phyloP scores from a whole-genome alignment of 768 basidiomycete species.

The Termitomyces sp. region DNA sequence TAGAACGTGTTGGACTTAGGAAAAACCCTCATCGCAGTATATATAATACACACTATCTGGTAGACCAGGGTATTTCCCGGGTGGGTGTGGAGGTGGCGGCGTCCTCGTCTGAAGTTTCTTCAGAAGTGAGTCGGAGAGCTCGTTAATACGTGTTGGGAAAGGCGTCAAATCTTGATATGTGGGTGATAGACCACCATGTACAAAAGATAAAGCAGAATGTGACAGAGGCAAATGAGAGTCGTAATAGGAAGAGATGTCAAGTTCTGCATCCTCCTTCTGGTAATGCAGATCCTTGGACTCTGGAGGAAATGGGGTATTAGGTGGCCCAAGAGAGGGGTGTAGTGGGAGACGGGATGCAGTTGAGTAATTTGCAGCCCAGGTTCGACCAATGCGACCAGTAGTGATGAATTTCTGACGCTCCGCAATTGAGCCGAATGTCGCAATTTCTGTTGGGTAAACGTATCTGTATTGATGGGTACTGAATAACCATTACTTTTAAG shows the following conservation, averaged over 20 bases:
- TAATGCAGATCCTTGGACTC: conserved; percentile 12
- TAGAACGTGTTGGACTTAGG: conserved; percentile 18
- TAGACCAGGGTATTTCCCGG: conserved; percentile 64
- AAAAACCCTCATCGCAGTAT: conserved; percentile 5
- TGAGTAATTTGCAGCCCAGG: conserved; percentile 86
- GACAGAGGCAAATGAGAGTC: conserved; percentile 46
- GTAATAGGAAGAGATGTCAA: conserved; percentile 14
- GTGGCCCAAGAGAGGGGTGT: conserved; percentile 61
- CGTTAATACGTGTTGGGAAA: conserved; percentile 82
- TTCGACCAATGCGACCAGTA: conserved; percentile 68
- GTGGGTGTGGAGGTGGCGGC: conserved; percentile 79
- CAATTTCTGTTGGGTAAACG: conserved; percentile 75
- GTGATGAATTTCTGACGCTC: conserved; percentile 70
- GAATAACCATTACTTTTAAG: not conserved
- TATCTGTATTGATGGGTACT: conserved; percentile 44
- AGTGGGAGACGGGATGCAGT: conserved; percentile 77
- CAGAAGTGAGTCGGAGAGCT: conserved; percentile 63
- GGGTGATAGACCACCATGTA: conserved; percentile 87
- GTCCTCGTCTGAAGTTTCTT: conserved; percentile 57
- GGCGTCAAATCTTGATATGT: conserved; percentile 70
- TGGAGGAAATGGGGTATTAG: conserved; percentile 57
- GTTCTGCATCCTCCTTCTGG: not conserved
- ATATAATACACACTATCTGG: conserved; percentile 37
- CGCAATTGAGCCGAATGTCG: conserved; percentile 70
- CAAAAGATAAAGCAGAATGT: conserved; percentile 83